These are phyloP conservation scores for Lichtheimia corymbifera DNA, from an alignment of 371 early-diverging fungal species.

Conservation along the genomic window DNA sequence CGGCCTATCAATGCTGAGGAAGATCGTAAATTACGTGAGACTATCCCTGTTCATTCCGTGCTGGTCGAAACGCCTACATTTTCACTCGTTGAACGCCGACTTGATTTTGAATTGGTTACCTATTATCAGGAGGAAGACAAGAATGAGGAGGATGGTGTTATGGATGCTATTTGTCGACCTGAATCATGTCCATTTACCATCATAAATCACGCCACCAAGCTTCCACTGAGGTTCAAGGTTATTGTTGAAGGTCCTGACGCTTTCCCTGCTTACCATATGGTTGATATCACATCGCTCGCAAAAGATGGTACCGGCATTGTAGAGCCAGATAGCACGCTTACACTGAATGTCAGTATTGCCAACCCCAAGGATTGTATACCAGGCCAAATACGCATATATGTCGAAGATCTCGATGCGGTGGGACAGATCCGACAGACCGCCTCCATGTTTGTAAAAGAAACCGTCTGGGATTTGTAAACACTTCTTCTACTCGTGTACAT, in stretches of 20 bases:
- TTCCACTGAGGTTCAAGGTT: slow-evolving; percentile 70
- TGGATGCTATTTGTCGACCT: slow-evolving; percentile 33
- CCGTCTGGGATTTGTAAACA: slow-evolving; percentile 43
- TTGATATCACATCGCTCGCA: slow-evolving; percentile 57
- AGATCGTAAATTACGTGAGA: slow-evolving; percentile 46
- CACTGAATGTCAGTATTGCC: slow-evolving; percentile 59
- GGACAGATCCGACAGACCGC: slow-evolving; percentile 63
- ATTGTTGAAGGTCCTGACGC: slow-evolving; percentile 77
- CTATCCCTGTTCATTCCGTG: slow-evolving; percentile 68
- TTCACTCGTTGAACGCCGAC: slow-evolving; percentile 57
- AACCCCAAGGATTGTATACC: slow-evolving; percentile 71
- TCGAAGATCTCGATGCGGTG: slow-evolving; percentile 76
- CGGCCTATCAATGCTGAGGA: slow-evolving; percentile 36
- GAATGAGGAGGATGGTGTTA: slow-evolving; percentile 12
- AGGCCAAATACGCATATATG: slow-evolving; percentile 76
- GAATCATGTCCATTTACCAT: slow-evolving; percentile 51
- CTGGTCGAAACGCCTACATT: slow-evolving; percentile 73
- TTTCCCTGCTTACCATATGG: slow-evolving; percentile 64
- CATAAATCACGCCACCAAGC: slow-evolving; percentile 63
- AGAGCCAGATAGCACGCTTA: slow-evolving; percentile 58
- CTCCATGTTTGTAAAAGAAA: slow-evolving; percentile 68
- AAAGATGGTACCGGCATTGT: slow-evolving; percentile 56
- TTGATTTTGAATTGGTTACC: slow-evolving; percentile 60
- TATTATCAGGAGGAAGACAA: slow-evolving; percentile 54
- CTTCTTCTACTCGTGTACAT: slow-evolving; percentile 5